These are phyloP conservation scores for Camellia lanceoleosa DNA, from an alignment of 148 eudicot species.

Conservation along the genomic window DNA sequence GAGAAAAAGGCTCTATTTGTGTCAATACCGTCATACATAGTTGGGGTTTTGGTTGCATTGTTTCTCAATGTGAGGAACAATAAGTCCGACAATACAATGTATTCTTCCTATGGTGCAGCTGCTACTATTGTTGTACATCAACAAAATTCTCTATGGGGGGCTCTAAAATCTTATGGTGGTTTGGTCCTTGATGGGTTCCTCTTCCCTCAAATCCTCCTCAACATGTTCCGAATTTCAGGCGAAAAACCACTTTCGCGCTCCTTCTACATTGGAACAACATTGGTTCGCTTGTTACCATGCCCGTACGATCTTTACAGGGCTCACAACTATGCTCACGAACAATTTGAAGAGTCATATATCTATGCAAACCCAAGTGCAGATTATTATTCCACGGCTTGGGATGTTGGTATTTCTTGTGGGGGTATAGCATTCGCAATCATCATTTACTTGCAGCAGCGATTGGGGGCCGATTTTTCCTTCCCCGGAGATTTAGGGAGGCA, in stretches of 20 bases:
- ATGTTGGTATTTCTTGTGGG: constrained; percentile 9
- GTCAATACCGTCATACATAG: background rate
- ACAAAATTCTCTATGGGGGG: constrained; percentile 16
- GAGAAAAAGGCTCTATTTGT: constrained; percentile 16
- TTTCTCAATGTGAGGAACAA: constrained; percentile 17
- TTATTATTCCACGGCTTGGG: constrained; percentile 36
- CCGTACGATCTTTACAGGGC: constrained; percentile 39
- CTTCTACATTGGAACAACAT: constrained; percentile 37
- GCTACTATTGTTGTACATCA: background rate
- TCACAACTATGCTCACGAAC: background rate
- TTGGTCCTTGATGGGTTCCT: constrained; percentile 32
- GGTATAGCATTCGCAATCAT: background rate
- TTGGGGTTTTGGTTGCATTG: background rate
- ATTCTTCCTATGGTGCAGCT: background rate
- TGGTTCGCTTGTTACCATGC: constrained; percentile 33
- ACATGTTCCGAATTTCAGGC: constrained; percentile 17
- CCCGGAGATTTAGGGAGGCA: background rate
- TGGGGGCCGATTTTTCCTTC: constrained; percentile 7
- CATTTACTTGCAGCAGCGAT: constrained; percentile 15
- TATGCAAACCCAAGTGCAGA: constrained; percentile 37
- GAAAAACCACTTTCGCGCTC: constrained; percentile 28
- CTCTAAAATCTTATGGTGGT: constrained; percentile 27
- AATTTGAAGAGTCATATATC: constrained; percentile 17
- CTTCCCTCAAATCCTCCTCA: constrained; percentile 34
- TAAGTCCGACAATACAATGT: too few species aligned